Evolutionary conservation across 768 basidiomycete genomes (phyloP).

Genomic region (Tulasnella sp.): DNA sequence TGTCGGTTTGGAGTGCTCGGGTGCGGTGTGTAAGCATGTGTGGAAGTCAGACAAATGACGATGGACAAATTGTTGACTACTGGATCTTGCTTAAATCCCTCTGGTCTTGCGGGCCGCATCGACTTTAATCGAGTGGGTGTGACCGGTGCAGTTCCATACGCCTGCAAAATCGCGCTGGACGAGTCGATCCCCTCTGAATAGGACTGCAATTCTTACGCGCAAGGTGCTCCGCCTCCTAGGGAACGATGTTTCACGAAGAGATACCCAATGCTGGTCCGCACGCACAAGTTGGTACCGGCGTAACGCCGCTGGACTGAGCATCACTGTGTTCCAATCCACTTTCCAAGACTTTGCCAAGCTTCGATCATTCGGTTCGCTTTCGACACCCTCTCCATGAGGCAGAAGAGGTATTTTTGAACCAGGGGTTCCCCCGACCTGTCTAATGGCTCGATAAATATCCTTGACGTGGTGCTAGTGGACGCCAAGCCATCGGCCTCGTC

Average conservation of each 20-base stretch:
- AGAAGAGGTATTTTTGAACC: neutral
- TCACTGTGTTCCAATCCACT: no score
- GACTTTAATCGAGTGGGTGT: neutral
- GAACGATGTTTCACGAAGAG: neutral
- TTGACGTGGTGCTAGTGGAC: no score
- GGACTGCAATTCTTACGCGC: neutral
- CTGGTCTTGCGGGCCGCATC: neutral
- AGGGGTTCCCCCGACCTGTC: neutral
- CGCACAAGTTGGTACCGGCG: no score
- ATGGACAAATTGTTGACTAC: neutral
- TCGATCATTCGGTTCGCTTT: neutral
- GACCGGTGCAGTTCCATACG: neutral
- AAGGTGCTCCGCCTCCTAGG: neutral
- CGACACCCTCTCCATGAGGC: neutral
- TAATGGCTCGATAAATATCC: neutral
- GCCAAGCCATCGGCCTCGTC: no score
- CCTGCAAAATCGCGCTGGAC: neutral
- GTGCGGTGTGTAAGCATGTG: no score
- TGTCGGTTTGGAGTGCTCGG: no score
- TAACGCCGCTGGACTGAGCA: no score
- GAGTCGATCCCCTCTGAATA: neutral
- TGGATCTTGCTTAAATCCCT: neutral
- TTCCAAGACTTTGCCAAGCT: no score
- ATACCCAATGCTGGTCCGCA: no score
- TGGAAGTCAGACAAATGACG: neutral